phyloP scores from a whole-genome alignment of 1,139 yeast genomes.

The Suhomyces maxii region DNA sequence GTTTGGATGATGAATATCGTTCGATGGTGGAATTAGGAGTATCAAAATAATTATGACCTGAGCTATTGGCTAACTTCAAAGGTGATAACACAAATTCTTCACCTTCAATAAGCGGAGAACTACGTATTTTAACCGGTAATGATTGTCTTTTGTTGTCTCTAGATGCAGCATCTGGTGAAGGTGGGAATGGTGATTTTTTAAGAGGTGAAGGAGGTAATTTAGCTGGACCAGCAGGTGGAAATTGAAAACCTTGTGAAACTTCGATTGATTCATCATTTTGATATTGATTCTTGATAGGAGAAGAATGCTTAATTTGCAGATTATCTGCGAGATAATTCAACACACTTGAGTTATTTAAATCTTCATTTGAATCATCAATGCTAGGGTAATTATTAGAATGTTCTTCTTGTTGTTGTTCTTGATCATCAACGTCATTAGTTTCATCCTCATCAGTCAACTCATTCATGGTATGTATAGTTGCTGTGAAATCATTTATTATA shows the following conservation, averaged over 20 bases:
- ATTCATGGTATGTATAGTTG: constrained; percentile 25
- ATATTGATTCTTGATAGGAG: constrained; percentile 25
- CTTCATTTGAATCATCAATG: constrained; percentile 14
- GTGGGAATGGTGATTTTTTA: constrained; percentile 23
- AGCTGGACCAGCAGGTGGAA: constrained; percentile 20
- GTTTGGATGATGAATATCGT: constrained; percentile 33
- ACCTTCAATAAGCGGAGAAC: constrained; percentile 22
- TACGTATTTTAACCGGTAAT: constrained; percentile 33
- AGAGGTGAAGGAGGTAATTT: neutral
- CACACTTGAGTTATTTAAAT: constrained; percentile 19
- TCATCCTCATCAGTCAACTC: constrained; percentile 26
- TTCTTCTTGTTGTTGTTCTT: neutral
- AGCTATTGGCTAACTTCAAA: constrained; percentile 32
- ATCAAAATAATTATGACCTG: constrained; percentile 21
- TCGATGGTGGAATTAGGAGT: constrained; percentile 12
- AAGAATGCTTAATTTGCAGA: constrained; percentile 22
- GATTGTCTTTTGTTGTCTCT: constrained; percentile 34
- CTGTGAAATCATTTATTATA: constrained; percentile 19
- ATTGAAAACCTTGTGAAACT: constrained; percentile 25
- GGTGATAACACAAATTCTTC: constrained; percentile 48
- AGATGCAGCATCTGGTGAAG: constrained; percentile 36
- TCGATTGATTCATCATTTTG: constrained; percentile 22
- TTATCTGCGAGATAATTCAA: constrained; percentile 24
- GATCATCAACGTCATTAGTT: constrained; percentile 6
- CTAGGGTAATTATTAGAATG: constrained; percentile 9